Percentiles rank a stretch among this genome's conserved stretches.
Conservation (phyloP, 805 yeast genomes). For the Sugiyamaella americana region DNA sequence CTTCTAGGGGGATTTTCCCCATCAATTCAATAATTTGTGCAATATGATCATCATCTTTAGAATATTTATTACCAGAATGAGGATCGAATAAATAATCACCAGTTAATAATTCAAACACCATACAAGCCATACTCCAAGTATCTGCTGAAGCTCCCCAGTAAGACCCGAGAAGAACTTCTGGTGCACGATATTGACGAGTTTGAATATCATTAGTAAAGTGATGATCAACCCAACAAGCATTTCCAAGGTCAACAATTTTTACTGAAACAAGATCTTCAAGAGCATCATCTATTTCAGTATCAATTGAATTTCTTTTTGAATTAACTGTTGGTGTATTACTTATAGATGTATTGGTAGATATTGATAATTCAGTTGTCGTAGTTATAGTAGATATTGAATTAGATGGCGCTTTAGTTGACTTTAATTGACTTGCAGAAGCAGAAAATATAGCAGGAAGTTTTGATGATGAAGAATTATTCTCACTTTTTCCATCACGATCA, state of each 20-base stretch:
- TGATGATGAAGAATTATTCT: neutral
- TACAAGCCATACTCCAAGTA: conserved; percentile 93
- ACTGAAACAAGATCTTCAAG: conserved; percentile 56
- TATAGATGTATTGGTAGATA: neutral
- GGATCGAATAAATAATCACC: conserved; percentile 97
- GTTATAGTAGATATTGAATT: neutral
- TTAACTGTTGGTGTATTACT: neutral
- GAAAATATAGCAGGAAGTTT: neutral
- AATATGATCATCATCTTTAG: conserved; percentile 91
- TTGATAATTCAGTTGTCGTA: neutral
- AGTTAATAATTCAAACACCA: conserved; percentile 82
- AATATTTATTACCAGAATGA: conserved; percentile 47
- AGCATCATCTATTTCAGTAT: conserved; percentile 17
- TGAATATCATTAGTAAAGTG: conserved; percentile 88
- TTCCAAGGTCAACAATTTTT: conserved; percentile 90
- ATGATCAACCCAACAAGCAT: conserved; percentile 74
- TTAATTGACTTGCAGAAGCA: neutral
- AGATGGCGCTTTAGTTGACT: neutral
- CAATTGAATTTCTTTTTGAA: no score
- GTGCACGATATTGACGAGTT: conserved; percentile 88
- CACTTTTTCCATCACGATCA: neutral
- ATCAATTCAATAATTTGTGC: conserved; percentile 88
- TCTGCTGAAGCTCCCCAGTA: conserved; percentile 95
- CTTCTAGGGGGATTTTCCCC: conserved; percentile 58
- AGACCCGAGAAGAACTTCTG: conserved; percentile 75